phyloP scores from a whole-genome alignment of 257 asterid genomes.

The Buddleja alternifolia region DNA sequence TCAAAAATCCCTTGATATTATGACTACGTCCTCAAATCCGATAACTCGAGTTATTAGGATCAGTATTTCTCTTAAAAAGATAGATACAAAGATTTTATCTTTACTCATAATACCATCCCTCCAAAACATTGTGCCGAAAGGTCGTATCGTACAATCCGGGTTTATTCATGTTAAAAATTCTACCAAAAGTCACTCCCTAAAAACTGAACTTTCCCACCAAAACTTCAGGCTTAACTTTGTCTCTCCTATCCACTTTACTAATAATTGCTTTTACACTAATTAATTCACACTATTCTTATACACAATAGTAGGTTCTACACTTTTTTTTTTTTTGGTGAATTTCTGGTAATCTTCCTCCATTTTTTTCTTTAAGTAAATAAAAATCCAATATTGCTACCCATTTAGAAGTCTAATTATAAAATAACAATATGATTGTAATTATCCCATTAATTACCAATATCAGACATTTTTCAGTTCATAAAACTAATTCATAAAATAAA shows the following conservation, averaged over 20 bases:
- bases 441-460: constrained; percentile 5
- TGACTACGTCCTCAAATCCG: background rate
- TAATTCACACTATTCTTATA: background rate
- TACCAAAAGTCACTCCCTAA: background rate
- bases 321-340: background rate
- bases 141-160: background rate
- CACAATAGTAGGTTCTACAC: background rate
- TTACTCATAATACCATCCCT: background rate
- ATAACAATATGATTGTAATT: constrained; percentile 5
- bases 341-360: background rate
- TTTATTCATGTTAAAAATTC: background rate
- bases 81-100: background rate
- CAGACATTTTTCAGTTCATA: background rate
- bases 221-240: constrained; percentile 14
- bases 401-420: constrained; percentile 17
- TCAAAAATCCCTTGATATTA: background rate
- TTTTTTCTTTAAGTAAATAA: constrained; percentile 17
- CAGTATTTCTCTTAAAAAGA: background rate
- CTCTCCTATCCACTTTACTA: constrained; percentile 11
- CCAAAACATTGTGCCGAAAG: constrained; percentile 9
- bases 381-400: constrained; percentile 27
- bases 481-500: background rate
- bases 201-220: constrained; percentile 5
- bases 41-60: background rate
- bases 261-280: constrained; percentile 8